Evolutionary conservation across 176 grass and related monocot species (phyloP).

Genomic region (Thalia dealbata): DNA sequence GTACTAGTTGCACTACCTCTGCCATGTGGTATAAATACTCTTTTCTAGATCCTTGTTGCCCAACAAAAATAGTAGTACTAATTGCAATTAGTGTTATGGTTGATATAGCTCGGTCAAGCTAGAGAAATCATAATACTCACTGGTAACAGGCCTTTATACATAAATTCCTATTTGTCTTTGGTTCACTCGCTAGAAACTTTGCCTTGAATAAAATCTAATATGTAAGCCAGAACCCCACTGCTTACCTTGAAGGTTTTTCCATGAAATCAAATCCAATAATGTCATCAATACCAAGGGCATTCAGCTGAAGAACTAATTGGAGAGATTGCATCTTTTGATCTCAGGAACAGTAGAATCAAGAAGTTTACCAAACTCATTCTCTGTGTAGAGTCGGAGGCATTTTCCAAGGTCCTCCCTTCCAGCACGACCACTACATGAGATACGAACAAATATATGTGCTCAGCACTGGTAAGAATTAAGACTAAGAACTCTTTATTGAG

Average conservation of each 20-base stretch:
- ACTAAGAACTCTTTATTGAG: background rate
- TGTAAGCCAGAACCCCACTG: constrained; percentile 7
- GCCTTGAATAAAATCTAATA: background rate
- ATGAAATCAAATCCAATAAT: constrained; percentile 96
- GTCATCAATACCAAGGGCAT: constrained; percentile 93
- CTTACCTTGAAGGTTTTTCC: constrained; percentile 85
- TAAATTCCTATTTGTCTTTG: background rate
- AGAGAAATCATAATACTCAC: background rate
- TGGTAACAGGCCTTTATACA: background rate
- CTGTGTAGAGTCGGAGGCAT: constrained; percentile 70
- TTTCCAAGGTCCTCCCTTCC: constrained; percentile 80
- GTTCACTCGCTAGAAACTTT: background rate
- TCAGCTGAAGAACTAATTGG: constrained; percentile 91
- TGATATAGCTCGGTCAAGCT: background rate
- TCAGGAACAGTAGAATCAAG: constrained; percentile 79
- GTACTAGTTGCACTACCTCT: no score
- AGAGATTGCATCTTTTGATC: constrained; percentile 89
- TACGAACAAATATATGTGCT: background rate
- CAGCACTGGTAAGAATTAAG: background rate
- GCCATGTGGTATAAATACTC: no score
- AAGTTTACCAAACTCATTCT: constrained; percentile 75
- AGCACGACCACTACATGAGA: constrained; percentile 58
- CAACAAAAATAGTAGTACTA: no score
- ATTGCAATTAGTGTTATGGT: no score
- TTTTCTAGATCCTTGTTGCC: no score